phyloP scores from a whole-genome alignment of 1,139 yeast species.

The Yamadazyma dendronema region DNA sequence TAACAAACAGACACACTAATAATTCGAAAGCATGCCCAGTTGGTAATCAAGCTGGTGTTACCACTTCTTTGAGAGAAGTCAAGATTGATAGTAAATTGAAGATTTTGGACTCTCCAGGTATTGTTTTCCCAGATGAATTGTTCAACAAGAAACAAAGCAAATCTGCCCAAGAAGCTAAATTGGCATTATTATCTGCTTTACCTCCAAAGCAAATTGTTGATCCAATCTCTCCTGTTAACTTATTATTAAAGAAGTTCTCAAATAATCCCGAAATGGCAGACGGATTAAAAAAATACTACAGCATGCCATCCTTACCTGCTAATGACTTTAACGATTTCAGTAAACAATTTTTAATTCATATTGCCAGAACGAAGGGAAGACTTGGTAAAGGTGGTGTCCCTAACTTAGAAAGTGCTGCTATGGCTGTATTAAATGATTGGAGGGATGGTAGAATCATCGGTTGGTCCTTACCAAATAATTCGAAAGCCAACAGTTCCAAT shows the following conservation, averaged over 20 bases:
- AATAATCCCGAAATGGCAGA: conserved; percentile 73
- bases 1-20: conserved; percentile 78
- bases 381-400: conserved; percentile 93
- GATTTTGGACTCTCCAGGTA: conserved; percentile 94
- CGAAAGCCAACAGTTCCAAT: conserved; percentile 29
- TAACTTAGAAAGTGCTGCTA: conserved; percentile 81
- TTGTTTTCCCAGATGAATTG: conserved; percentile 80
- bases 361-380: conserved; percentile 91
- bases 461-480: conserved; percentile 82
- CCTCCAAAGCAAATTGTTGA: conserved; percentile 87
- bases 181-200: conserved; percentile 83
- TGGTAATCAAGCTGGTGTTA: conserved; percentile 97
- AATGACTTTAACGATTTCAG: conserved; percentile 63
- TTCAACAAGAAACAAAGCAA: conserved; percentile 46
- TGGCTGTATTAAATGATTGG: conserved; percentile 88
- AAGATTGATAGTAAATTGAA: conserved; percentile 88
- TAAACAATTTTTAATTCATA: conserved; percentile 84
- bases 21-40: conserved; percentile 82
- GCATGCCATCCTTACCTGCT: conserved; percentile 78
- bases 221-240: conserved; percentile 78
- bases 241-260: conserved; percentile 72
- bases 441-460: conserved; percentile 93
- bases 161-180: conserved; percentile 77
- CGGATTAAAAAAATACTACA: conserved; percentile 68
- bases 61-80: conserved; percentile 87